These are phyloP conservation scores for Penicillium crystallinum DNA, from an alignment of 495 filamentous ascomycete species.

Conservation along the genomic window DNA sequence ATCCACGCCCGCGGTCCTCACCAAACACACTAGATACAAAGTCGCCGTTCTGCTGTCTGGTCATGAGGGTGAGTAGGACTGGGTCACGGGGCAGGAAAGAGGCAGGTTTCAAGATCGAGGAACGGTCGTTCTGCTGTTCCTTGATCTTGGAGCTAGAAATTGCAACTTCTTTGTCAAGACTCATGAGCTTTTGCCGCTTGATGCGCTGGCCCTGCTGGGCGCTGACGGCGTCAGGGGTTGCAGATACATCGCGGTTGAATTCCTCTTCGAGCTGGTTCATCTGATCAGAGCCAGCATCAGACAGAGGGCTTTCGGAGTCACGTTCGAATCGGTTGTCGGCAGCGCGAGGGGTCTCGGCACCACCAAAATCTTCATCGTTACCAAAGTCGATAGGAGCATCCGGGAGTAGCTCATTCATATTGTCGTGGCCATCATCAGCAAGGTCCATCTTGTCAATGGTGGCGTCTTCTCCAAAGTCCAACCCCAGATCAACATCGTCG, in stretches of 20 bases:
- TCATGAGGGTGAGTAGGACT: slow-evolving; percentile 77
- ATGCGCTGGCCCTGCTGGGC: slow-evolving; percentile 58
- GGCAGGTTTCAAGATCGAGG: slow-evolving; percentile 72
- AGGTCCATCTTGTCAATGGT: slow-evolving; percentile 39
- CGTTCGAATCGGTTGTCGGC: slow-evolving; percentile 57
- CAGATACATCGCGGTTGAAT: slow-evolving; percentile 50
- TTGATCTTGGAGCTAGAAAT: slow-evolving; percentile 59
- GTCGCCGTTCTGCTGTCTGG: slow-evolving; percentile 78
- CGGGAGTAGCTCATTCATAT: slow-evolving; percentile 23
- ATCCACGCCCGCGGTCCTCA: slow-evolving; percentile 67
- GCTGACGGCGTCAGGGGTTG: slow-evolving; percentile 54
- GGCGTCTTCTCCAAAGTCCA: slow-evolving; percentile 53
- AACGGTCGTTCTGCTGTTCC: slow-evolving; percentile 70
- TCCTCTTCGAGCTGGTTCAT: slow-evolving; percentile 50
- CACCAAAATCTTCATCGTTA: slow-evolving; percentile 38
- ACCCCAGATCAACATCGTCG: slow-evolving; percentile 38
- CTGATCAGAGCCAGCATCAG: slow-evolving; percentile 29
- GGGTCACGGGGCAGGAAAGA: slow-evolving; percentile 82
- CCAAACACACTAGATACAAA: slow-evolving; percentile 76
- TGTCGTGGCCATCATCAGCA: slow-evolving; percentile 29
- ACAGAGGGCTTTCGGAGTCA: slow-evolving; percentile 45
- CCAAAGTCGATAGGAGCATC: slow-evolving; percentile 46
- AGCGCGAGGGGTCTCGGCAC: slow-evolving; percentile 43
- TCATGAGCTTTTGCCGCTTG: slow-evolving; percentile 73
- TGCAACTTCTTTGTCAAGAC: slow-evolving; percentile 61